A percentile compares a stretch with the other conserved stretches of the same genome.
Conservation (phyloP, 106 monocot genomes). For the Acorus calamus region DNA sequence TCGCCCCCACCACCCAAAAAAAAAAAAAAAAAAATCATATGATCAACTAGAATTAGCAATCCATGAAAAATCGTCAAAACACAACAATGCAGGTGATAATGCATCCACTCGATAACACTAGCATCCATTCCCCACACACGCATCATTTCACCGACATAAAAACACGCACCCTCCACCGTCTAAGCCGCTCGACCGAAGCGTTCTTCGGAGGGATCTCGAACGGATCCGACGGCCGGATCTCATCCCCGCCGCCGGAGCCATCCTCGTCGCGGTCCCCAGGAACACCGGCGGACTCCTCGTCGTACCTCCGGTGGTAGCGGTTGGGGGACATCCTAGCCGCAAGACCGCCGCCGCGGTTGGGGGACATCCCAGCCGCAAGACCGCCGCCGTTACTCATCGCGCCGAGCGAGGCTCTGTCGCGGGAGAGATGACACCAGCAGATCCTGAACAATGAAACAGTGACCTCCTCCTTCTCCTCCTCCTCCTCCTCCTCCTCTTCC, state of each 20-base stretch:
- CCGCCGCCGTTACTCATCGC: neutral
- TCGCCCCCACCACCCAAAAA: too few relatives aligned
- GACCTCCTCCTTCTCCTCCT: too few relatives aligned
- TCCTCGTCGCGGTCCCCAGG: too few relatives aligned
- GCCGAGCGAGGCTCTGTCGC: conserved; percentile 5
- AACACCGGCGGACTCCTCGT: conserved; percentile 8
- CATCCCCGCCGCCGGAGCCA: neutral
- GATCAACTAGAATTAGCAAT: too few relatives aligned
- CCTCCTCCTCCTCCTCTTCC: too few relatives aligned
- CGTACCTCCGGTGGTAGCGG: conserved; percentile 1
- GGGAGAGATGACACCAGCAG: conserved; percentile 38
- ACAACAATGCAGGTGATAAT: too few relatives aligned
- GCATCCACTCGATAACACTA: neutral
- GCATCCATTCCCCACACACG: neutral
- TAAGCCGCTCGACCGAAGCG: conserved; percentile 43
- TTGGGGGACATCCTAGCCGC: conserved; percentile 1
- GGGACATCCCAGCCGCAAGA: neutral
- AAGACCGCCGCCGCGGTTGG: conserved; percentile 2
- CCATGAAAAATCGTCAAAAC: too few relatives aligned
- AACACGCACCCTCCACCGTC: conserved; percentile 54
- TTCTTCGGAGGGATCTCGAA: conserved; percentile 61
- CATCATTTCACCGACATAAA: neutral
- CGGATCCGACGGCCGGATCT: conserved; percentile 10
- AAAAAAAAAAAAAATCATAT: too few relatives aligned
- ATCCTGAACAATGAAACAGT: too few relatives aligned